These are phyloP conservation scores for Pelargonium citronellum DNA, from an alignment of 441 rosid genomes.

Conservation along the genomic window DNA sequence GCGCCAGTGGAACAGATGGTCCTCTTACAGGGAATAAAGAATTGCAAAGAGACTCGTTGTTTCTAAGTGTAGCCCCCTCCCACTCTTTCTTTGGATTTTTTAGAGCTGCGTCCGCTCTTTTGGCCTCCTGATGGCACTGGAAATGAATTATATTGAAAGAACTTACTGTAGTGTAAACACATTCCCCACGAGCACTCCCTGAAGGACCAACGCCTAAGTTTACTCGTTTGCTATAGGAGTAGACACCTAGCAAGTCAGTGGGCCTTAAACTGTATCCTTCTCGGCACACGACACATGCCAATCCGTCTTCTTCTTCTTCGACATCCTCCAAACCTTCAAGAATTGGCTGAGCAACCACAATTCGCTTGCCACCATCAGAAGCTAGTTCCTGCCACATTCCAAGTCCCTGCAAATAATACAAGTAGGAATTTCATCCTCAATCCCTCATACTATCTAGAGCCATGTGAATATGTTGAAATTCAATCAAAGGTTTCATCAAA, in stretches of 20 bases:
- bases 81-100: slow-evolving; percentile 99
- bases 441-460: background rate
- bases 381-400: slow-evolving; percentile 86
- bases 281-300: slow-evolving; percentile 99
- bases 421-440: slow-evolving; percentile 12
- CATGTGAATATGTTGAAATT: background rate
- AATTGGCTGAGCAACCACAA: slow-evolving; percentile 71
- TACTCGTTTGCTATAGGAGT: slow-evolving; percentile 92
- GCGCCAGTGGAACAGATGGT: slow-evolving; percentile 74
- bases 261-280: slow-evolving; percentile 99
- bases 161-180: slow-evolving; percentile 98
- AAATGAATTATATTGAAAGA: slow-evolving; percentile 94
- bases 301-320: slow-evolving; percentile 96
- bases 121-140: slow-evolving; percentile 99
- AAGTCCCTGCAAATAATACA: slow-evolving; percentile 52
- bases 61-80: slow-evolving; percentile 98
- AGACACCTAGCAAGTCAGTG: slow-evolving; percentile 85
- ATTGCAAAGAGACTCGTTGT: slow-evolving; percentile 98
- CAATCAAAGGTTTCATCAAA: background rate
- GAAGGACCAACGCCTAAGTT: slow-evolving; percentile 91
- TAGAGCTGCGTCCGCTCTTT: slow-evolving; percentile 95
- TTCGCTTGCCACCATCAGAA: slow-evolving; percentile 94
- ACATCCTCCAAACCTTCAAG: slow-evolving; percentile 98
- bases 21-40: slow-evolving; percentile 95
- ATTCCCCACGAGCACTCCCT: slow-evolving; percentile 96